Evolutionary conservation across 208 protist genomes (phyloP).

Genomic region (Trypanosoma avium): DNA sequence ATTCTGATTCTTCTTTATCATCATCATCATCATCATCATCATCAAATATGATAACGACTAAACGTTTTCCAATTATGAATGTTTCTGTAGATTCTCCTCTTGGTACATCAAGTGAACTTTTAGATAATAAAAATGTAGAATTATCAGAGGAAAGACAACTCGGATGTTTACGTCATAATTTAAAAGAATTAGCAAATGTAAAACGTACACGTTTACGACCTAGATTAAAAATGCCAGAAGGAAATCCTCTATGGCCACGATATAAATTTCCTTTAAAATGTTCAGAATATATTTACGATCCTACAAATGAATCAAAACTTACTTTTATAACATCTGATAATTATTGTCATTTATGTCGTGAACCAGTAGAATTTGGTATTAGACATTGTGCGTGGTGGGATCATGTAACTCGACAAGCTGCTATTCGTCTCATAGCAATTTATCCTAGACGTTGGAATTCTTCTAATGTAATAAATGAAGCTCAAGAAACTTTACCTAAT

Average conservation of each 20-base stretch:
- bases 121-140: not conserved
- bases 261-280: conserved; percentile 7
- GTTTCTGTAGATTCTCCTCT: not conserved
- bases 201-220: not conserved
- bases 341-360: conserved; percentile 31
- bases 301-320: conserved; percentile 27
- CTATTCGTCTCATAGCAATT: conserved; percentile 26
- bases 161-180: conserved; percentile 22
- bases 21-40: not conserved
- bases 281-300: conserved; percentile 29
- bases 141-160: not conserved
- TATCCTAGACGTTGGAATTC: conserved; percentile 24
- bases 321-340: conserved; percentile 26
- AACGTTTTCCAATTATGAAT: conserved; percentile 2
- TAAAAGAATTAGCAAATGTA: not conserved
- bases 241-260: conserved; percentile 25
- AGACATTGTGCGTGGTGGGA: conserved; percentile 38
- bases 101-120: not conserved
- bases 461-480: conserved; percentile 6
- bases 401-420: conserved; percentile 28
- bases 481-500: not conserved
- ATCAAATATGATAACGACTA: not conserved
- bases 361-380: conserved; percentile 24
- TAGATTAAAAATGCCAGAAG: conserved; percentile 22
- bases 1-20: not conserved